A percentile compares a stretch with the other conserved stretches of the same genome.
phyloP scores from a whole-genome alignment of 768 basidiomycete genomes.

The Naematelia aurantialba region DNA sequence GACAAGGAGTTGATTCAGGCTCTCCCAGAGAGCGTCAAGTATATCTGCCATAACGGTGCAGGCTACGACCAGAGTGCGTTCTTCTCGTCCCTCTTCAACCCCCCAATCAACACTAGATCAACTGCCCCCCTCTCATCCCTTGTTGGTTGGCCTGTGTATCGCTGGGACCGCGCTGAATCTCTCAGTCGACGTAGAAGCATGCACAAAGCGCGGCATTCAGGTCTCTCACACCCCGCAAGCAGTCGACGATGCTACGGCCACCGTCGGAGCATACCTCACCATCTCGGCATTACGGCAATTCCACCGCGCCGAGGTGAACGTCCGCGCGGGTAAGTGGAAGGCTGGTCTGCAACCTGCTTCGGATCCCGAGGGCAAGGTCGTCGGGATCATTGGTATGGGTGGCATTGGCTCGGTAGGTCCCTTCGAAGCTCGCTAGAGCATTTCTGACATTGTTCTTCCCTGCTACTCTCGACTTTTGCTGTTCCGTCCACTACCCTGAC shows the following conservation, averaged over 20 bases:
- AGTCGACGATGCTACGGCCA: slow-evolving; percentile 83
- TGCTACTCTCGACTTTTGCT: background rate
- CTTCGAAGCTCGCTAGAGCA: slow-evolving; percentile 23
- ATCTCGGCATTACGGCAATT: slow-evolving; percentile 36
- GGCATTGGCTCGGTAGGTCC: slow-evolving; percentile 52
- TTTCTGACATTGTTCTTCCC: too few species aligned
- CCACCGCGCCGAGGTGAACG: slow-evolving; percentile 44
- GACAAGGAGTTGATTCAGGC: slow-evolving; percentile 71
- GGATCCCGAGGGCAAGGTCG: slow-evolving; percentile 47
- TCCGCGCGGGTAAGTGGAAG: slow-evolving; percentile 47
- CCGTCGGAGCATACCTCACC: slow-evolving; percentile 49
- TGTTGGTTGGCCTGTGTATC: too few species aligned
- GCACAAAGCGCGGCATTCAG: slow-evolving; percentile 56
- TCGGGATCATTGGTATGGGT: slow-evolving; percentile 53
- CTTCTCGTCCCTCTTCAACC: background rate
- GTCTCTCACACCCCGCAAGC: slow-evolving; percentile 87
- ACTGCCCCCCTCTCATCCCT: too few species aligned
- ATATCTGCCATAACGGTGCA: slow-evolving; percentile 89
- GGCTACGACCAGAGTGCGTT: slow-evolving; percentile 60
- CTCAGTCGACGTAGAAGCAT: slow-evolving; percentile 64
- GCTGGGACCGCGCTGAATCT: too few species aligned
- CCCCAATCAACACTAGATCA: too few species aligned
- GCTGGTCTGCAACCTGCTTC: slow-evolving; percentile 31
- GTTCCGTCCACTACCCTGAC: background rate
- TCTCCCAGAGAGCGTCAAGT: slow-evolving; percentile 66